phyloP scores from a whole-genome alignment of 139 green algal genomes.

The Micractinium conductrix region DNA sequence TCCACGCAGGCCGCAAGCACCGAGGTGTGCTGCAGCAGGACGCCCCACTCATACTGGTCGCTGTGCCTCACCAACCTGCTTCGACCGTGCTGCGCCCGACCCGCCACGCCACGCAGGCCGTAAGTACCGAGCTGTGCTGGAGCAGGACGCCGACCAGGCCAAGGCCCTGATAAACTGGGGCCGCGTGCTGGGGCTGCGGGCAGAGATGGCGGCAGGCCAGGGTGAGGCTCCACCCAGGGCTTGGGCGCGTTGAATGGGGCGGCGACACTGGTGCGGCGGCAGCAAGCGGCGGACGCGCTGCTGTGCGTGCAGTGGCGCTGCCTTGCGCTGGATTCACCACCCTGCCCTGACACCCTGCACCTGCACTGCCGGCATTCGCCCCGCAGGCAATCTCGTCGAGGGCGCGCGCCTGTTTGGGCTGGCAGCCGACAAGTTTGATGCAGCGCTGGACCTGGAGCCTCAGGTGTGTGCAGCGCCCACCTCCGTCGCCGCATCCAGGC shows the following conservation, averaged over 20 bases:
- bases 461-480: neutral
- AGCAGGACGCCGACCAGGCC: conserved; percentile 30
- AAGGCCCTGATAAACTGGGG: conserved; percentile 53
- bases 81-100: too few species aligned
- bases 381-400: conserved; percentile 3
- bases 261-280: too few species aligned
- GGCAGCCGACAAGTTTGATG: conserved; percentile 52
- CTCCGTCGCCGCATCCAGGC: too few species aligned
- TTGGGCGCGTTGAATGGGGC: too few species aligned
- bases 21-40: neutral
- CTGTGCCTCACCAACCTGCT: neutral
- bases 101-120: too few species aligned
- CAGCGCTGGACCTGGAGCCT: conserved; percentile 39
- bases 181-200: conserved; percentile 41
- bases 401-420: conserved; percentile 34
- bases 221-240: neutral
- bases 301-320: too few species aligned
- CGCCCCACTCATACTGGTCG: neutral
- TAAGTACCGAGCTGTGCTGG: conserved; percentile 36
- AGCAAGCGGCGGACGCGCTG: too few species aligned
- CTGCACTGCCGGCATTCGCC: too few species aligned
- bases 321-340: neutral
- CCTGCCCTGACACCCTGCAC: neutral
- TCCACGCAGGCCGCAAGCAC: neutral
- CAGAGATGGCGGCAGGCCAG: conserved; percentile 30